A percentile compares a stretch with the other conserved stretches of the same genome.
phyloP scores from a whole-genome alignment of 345 rosid species.

The Sonneratia alba region DNA sequence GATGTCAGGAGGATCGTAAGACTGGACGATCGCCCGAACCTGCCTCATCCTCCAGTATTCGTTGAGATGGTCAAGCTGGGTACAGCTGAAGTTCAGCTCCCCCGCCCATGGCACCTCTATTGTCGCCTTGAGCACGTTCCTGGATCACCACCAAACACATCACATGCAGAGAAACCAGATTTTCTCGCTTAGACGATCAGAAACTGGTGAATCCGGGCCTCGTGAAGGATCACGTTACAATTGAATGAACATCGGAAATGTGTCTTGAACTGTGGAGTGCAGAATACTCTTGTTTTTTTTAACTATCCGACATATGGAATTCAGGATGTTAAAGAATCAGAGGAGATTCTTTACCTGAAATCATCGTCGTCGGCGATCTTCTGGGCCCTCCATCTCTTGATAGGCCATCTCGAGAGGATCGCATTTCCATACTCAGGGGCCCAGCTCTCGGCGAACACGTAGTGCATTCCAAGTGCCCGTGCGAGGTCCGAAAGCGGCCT shows the following conservation, averaged over 20 bases:
- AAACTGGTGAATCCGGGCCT: too few species aligned
- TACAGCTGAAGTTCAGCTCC: constrained; percentile 71
- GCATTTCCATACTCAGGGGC: constrained; percentile 92
- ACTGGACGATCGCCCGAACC: constrained; percentile 53
- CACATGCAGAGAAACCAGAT: not conserved
- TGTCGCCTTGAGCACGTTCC: constrained; percentile 85
- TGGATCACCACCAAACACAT: constrained; percentile 13
- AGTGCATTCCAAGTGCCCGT: constrained; percentile 63
- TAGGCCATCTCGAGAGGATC: constrained; percentile 73
- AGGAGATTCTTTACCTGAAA: constrained; percentile 42
- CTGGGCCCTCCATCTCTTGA: constrained; percentile 67
- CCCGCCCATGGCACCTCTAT: constrained; percentile 82
- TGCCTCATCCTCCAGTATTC: constrained; percentile 96
- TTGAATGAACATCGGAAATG: too few species aligned
- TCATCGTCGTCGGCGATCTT: constrained; percentile 76
- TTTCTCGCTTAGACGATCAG: too few species aligned
- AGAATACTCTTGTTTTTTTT: not conserved
- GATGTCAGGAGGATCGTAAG: constrained; percentile 56
- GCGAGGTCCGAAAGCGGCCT: constrained; percentile 85
- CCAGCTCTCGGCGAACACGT: constrained; percentile 91
- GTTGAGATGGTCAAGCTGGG: constrained; percentile 85
- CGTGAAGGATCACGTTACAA: too few species aligned
- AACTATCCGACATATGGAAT: not conserved
- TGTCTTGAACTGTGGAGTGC: too few species aligned
- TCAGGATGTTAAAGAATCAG: not conserved